Evolutionary conservation across 202 grass and related monocot genomes (phyloP).

Genomic region (Dendrocalamus latiflorus): DNA sequence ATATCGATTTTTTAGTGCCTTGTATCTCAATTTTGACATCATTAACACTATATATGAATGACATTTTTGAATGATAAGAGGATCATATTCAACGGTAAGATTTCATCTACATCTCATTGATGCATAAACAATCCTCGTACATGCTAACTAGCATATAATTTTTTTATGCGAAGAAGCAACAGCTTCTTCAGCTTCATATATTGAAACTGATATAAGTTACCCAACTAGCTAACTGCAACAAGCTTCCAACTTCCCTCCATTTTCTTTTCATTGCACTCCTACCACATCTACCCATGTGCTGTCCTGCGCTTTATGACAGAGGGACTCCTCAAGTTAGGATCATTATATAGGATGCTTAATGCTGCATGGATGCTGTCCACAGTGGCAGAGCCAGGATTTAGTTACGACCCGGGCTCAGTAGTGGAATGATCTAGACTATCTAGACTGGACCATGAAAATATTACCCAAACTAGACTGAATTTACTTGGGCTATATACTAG

Average conservation of each 20-base stretch:
- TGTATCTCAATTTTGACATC: neutral
- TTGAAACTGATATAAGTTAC: no score
- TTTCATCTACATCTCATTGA: neutral
- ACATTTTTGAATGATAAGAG: neutral
- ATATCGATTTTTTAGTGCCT: neutral
- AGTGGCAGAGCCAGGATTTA: no score
- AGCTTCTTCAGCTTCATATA: no score
- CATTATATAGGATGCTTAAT: neutral
- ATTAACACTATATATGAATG: neutral
- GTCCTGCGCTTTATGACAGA: neutral
- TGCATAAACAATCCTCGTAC: neutral
- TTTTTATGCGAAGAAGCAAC: no score
- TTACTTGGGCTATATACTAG: no score
- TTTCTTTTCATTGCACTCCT: neutral
- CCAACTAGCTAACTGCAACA: no score
- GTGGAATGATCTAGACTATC: no score
- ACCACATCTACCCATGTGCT: neutral
- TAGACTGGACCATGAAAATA: no score
- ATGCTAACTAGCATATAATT: neutral
- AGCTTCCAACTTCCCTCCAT: neutral
- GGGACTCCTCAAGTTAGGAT: neutral
- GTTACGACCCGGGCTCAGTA: no score
- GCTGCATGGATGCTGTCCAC: neutral
- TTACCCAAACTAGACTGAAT: no score
- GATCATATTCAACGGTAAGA: neutral